phyloP scores from a whole-genome alignment of 225 moss, liverwort and hornwort species.

The Asterella californica region DNA sequence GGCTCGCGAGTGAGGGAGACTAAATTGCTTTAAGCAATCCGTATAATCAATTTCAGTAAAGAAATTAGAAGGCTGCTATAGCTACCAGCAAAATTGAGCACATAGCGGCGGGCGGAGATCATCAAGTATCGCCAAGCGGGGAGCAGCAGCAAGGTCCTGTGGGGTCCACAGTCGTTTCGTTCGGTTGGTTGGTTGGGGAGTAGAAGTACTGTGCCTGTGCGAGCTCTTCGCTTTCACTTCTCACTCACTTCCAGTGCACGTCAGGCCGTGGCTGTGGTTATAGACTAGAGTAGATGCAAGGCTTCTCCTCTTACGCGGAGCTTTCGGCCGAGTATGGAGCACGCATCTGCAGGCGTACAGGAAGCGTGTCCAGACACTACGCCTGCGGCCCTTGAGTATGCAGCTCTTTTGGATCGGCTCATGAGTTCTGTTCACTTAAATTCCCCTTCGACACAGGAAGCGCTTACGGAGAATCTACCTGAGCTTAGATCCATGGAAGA shows the following conservation, averaged over 20 bases:
- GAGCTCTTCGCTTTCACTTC: conserved; percentile 17
- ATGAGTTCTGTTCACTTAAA: conserved; percentile 10
- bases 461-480: conserved; percentile 3
- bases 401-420: conserved; percentile 4
- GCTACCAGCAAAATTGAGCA: background rate
- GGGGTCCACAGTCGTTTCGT: background rate
- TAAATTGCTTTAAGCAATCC: background rate
- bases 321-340: background rate
- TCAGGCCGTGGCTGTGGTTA: background rate
- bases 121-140: background rate
- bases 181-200: conserved; percentile 4
- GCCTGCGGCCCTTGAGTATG: background rate
- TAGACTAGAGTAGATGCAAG: background rate
- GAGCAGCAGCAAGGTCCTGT: background rate
- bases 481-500: conserved; percentile 1
- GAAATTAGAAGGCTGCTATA: background rate
- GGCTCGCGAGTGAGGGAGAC: background rate
- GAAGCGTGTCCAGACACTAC: background rate
- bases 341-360: conserved; percentile 14
- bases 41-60: background rate
- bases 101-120: background rate
- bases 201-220: background rate
- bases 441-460: background rate
- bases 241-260: conserved; percentile 6
- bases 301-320: conserved; percentile 1